Evolutionary conservation across 441 rosid genomes (phyloP), one percentile per base, ranked within the genome.

Genomic region (Breynia disticha): DNA sequence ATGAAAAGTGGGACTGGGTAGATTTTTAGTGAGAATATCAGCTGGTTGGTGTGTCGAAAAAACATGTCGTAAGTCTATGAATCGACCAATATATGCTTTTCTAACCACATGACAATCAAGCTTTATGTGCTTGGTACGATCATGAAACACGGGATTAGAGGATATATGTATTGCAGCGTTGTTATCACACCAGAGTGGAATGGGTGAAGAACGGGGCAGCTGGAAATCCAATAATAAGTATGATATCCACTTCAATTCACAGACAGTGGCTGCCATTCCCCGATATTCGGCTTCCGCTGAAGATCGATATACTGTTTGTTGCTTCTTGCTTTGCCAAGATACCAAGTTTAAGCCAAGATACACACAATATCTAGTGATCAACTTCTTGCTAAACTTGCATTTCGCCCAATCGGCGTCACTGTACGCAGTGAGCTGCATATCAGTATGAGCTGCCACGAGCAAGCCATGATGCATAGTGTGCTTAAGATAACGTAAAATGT

Each of bases 201-300:
- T 52, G 3, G 19, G 41, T 0, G n/a, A n/a, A n/a, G 42, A 13
- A 11, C 1, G 1, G 3, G 13, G 8, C 4, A 19, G n/a, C 4
- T 21, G 10, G 12, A 52, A 10, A 11, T 52, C 43, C 4, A 2
- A 5, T 4, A 52, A 12, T 3, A 52, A 17, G 42, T 18, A 52
- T 4, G 42, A 3, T 2, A 52, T 41, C 55, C 55, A 52, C 6
- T 22, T 5, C 9, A 52, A 1, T 12, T 52, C 42, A 32, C 39
- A 22, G 2, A 37, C 43, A 2, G 55, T 52, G 1, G 41, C 17
- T 2, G 43, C 55, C 55, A 52, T 52, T 6, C 16, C 39, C 2
- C 55, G 6, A 16, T 52, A 52, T 17, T 52, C 55, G 14, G 55
- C 43, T 12, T 52, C 55, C 1, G 18, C 43, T 7, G 41, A 52